These are phyloP conservation scores for Termitomyces sp. DNA, from an alignment of 768 basidiomycete species.

Conservation along the genomic window DNA sequence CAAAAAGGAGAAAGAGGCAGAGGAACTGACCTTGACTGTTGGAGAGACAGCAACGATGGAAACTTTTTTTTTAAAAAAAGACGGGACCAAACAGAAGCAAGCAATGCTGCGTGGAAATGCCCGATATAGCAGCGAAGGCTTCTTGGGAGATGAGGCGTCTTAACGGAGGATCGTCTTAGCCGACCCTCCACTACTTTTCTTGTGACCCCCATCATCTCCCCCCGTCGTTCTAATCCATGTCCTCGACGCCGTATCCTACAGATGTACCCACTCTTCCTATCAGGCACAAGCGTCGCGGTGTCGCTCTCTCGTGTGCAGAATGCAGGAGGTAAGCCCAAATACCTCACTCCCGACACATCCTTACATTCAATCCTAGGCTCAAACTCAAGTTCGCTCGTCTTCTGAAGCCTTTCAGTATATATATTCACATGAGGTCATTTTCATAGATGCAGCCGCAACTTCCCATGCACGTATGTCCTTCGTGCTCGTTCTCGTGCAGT, in stretches of 20 bases:
- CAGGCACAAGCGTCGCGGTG: slow-evolving; percentile 47
- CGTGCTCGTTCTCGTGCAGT: not conserved
- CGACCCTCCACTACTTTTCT: slow-evolving; percentile 16
- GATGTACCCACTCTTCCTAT: slow-evolving; percentile 18
- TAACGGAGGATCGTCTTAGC: slow-evolving; percentile 23
- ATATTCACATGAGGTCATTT: slow-evolving; percentile 11
- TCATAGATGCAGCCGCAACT: slow-evolving; percentile 55
- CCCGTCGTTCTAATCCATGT: slow-evolving; percentile 10
- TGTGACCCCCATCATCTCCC: slow-evolving; percentile 22
- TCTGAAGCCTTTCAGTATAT: slow-evolving; percentile 2
- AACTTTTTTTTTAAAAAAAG: slow-evolving; percentile 15
- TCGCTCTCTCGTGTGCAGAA: slow-evolving; percentile 62
- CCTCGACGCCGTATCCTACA: slow-evolving; percentile 17
- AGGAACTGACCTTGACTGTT: slow-evolving; percentile 17
- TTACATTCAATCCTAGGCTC: slow-evolving; percentile 35
- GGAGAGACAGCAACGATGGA: slow-evolving; percentile 11
- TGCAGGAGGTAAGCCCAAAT: slow-evolving; percentile 49
- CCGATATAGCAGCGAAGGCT: not conserved
- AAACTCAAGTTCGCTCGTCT: slow-evolving; percentile 53
- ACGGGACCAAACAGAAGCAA: slow-evolving; percentile 23
- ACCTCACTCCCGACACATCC: slow-evolving; percentile 10
- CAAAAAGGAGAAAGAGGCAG: slow-evolving; percentile 16
- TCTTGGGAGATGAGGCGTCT: slow-evolving; percentile 8
- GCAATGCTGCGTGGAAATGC: not conserved
- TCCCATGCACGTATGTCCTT: slow-evolving; percentile 53